phyloP scores from a whole-genome alignment of 441 rosid species.

The Flueggea neowawraea region DNA sequence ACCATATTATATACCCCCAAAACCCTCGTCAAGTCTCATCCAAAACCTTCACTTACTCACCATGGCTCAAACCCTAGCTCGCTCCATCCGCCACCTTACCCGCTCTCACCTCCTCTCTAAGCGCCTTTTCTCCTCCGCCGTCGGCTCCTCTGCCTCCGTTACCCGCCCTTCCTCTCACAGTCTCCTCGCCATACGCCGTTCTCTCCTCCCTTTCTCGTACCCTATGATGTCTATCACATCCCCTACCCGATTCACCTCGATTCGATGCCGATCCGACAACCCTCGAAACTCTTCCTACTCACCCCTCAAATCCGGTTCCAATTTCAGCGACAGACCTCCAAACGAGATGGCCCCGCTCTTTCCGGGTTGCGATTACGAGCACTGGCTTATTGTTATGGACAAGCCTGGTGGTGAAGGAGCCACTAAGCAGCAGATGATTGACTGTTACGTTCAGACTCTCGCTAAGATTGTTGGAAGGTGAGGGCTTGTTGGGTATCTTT shows the following conservation, averaged over 20 bases:
- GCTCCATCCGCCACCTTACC: constrained; percentile 18
- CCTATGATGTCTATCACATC: constrained; percentile 17
- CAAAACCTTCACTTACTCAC: neutral
- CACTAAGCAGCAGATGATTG: constrained; percentile 92
- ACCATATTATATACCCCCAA: no score
- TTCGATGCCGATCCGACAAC: constrained; percentile 74
- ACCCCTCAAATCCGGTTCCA: constrained; percentile 83
- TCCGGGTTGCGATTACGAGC: constrained; percentile 92
- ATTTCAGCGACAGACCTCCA: constrained; percentile 93
- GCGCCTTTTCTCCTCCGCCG: constrained; percentile 42
- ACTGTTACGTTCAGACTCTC: constrained; percentile 74
- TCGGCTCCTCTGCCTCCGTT: constrained; percentile 31
- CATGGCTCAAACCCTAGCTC: constrained; percentile 78
- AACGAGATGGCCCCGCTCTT: constrained; percentile 97
- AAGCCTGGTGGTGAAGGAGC: constrained; percentile 92
- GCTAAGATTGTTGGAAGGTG: constrained; percentile 86
- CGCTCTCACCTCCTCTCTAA: constrained; percentile 20
- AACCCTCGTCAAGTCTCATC: no score
- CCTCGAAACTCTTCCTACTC: constrained; percentile 67
- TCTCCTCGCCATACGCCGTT: constrained; percentile 41
- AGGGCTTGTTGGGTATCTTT: no score
- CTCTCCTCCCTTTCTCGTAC: constrained; percentile 35
- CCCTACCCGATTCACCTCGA: constrained; percentile 41
- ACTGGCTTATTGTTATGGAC: constrained; percentile 97
- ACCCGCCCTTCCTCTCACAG: constrained; percentile 31